Base-by-base conservation (phyloP, 164 flowering plant genomes). In the Stephania japonica region DNA sequence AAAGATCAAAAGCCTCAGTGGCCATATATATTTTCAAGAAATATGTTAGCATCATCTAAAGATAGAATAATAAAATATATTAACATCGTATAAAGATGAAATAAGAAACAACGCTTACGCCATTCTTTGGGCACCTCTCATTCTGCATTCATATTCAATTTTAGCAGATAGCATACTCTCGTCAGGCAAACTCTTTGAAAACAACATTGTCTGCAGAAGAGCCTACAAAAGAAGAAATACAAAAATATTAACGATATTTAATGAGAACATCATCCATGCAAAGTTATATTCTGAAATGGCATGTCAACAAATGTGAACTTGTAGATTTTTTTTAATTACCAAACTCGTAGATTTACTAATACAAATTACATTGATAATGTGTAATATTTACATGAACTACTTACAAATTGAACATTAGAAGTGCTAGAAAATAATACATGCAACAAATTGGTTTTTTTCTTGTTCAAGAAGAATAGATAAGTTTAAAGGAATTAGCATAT, bases 41-140 rank as follows among this genome's bases (percentile, higher is more conserved):
- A 44, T 44, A 44, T 53, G 18, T 53, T 12, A 13, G 18, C 18
- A 12, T 62, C 65, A 62, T 7, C 25, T 9, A n/a, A 61, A 63
- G 63, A 27, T 75, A 26, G 10, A 56, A 43, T 78, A 77, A 44
- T 8, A 13, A 44, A 44, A 44, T 44, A 44, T 53, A 53, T 53
- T 53, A 13, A 16, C 2, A 53, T 62, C 65, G 21, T 7, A 7
- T 26, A n/a, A 61, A 63, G 63, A 27, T 75, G 23, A 8, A 56
- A 43, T 78, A 77, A 75, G 23, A 8, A 56, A 43, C 77, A 77
- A 75, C 56, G 71, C 94, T 91, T 86, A 92, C 98, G 95, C 97
- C 97, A 92, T 92, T 83, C 93, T 86, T 81, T 94, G 95, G 70
- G 99, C 98, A 79, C 98, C 98, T 87, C 93, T 87, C 81, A 81